A percentile compares a stretch with the other conserved stretches of the same genome.
Conservation (phyloP, 805 yeast species). For the Candida awuae region DNA sequence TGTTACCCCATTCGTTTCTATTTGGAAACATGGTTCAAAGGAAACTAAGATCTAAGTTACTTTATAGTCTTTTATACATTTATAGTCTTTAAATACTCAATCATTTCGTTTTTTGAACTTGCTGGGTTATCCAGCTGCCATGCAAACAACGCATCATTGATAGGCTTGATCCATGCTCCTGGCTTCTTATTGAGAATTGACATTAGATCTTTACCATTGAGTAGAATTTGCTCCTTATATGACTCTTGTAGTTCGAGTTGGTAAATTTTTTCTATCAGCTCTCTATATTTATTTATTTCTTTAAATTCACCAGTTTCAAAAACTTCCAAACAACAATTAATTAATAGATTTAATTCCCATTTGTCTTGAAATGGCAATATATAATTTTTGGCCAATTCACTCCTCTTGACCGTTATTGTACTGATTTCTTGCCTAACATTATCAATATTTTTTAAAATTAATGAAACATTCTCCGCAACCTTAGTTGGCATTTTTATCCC, state of each 20-base stretch:
- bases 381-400: constrained; percentile 48
- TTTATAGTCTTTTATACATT: background rate
- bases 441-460: constrained; percentile 31
- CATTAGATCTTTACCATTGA: constrained; percentile 69
- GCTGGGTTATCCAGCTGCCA: constrained; percentile 79
- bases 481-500: constrained; percentile 59
- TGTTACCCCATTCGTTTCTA: constrained; percentile 90
- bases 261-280: constrained; percentile 28
- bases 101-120: constrained; percentile 45
- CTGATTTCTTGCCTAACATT: constrained; percentile 18
- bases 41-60: constrained; percentile 74
- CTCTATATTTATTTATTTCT: constrained; percentile 26
- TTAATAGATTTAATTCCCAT: constrained; percentile 36
- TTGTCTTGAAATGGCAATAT: constrained; percentile 47
- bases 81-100: constrained; percentile 31
- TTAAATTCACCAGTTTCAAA: constrained; percentile 15
- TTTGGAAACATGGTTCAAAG: constrained; percentile 98
- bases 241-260: constrained; percentile 34
- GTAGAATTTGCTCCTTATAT: constrained; percentile 48
- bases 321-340: constrained; percentile 16
- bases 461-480: constrained; percentile 44
- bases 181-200: constrained; percentile 49
- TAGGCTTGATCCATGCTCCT: constrained; percentile 77
- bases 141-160: constrained; percentile 46
- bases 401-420: constrained; percentile 33